phyloP scores from a whole-genome alignment of 176 grass and related monocot species.

The Aegilops sharonensis region DNA sequence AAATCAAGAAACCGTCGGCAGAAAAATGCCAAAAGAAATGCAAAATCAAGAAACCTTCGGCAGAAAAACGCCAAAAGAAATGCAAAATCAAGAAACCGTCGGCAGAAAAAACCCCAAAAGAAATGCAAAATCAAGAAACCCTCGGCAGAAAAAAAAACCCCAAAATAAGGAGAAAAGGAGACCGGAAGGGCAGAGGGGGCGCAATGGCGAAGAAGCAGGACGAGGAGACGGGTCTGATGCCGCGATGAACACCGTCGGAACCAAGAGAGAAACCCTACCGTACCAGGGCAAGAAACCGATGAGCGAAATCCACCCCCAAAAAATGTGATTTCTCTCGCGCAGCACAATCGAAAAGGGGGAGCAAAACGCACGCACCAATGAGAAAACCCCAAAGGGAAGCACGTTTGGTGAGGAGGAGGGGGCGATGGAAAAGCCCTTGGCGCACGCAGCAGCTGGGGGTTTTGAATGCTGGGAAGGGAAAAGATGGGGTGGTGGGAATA shows the following conservation, averaged over 20 bases:
- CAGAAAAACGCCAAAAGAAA: not conserved
- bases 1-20: no score
- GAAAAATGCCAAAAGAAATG: not conserved
- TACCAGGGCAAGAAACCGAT: not conserved
- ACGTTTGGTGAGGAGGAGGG: not conserved
- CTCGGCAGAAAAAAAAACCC: not conserved
- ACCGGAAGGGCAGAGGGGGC: not conserved
- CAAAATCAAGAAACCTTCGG: not conserved
- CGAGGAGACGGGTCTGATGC: not conserved
- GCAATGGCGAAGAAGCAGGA: not conserved
- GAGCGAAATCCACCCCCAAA: not conserved
- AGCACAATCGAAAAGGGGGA: not conserved
- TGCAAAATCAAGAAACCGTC: not conserved
- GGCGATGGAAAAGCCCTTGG: not conserved
- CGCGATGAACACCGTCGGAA: not conserved
- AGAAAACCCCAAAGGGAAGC: not conserved
- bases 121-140: conserved; percentile 1
- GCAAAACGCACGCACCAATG: not conserved
- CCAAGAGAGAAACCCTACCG: not conserved
- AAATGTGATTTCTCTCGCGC: not conserved
- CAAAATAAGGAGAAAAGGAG: not conserved
- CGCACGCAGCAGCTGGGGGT: not conserved
- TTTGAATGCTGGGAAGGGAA: not conserved
- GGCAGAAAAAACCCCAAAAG: not conserved
- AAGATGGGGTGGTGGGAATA: not conserved